These are phyloP conservation scores for Physcia stellaris DNA, from an alignment of 495 filamentous ascomycete species.

Conservation along the genomic window DNA sequence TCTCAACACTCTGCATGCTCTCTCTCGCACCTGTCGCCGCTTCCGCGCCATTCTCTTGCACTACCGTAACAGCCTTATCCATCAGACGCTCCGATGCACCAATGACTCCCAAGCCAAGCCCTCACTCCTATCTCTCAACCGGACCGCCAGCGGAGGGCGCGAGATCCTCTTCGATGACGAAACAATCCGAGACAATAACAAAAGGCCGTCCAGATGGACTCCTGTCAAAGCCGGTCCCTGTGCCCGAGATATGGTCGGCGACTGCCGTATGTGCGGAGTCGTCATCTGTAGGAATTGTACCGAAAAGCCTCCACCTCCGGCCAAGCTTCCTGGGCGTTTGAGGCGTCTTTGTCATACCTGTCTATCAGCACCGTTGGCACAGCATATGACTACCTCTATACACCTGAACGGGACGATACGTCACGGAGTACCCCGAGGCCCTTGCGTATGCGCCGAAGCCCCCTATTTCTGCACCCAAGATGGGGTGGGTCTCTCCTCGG, in stretches of 20 bases:
- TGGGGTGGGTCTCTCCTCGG: slow-evolving; percentile 49
- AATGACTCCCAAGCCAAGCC: slow-evolving; percentile 39
- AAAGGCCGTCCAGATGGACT: slow-evolving; percentile 32
- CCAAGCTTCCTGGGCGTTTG: slow-evolving; percentile 51
- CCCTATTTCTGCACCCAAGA: slow-evolving; percentile 76
- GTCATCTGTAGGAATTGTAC: slow-evolving; percentile 79
- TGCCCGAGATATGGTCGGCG: slow-evolving; percentile 71
- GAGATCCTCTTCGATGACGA: slow-evolving; percentile 8
- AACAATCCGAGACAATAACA: background rate
- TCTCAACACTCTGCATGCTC: slow-evolving; percentile 68
- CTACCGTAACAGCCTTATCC: slow-evolving; percentile 56
- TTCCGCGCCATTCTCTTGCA: slow-evolving; percentile 61
- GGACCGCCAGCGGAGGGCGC: slow-evolving; percentile 24
- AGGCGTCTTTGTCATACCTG: slow-evolving; percentile 68
- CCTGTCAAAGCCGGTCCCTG: slow-evolving; percentile 58
- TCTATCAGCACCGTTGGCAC: slow-evolving; percentile 48
- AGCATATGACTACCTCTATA: slow-evolving; percentile 11
- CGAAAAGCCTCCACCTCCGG: slow-evolving; percentile 53
- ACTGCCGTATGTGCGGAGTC: slow-evolving; percentile 63
- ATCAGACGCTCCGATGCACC: slow-evolving; percentile 62
- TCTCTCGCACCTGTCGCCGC: slow-evolving; percentile 69
- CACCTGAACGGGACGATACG: background rate
- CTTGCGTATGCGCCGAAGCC: slow-evolving; percentile 53
- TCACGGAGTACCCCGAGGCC: too few relatives aligned
- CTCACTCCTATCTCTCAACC: slow-evolving; percentile 9